Evolutionary conservation across 2,329 filamentous ascomycete genomes (phyloP).

Genomic region (Bisporella sp.): DNA sequence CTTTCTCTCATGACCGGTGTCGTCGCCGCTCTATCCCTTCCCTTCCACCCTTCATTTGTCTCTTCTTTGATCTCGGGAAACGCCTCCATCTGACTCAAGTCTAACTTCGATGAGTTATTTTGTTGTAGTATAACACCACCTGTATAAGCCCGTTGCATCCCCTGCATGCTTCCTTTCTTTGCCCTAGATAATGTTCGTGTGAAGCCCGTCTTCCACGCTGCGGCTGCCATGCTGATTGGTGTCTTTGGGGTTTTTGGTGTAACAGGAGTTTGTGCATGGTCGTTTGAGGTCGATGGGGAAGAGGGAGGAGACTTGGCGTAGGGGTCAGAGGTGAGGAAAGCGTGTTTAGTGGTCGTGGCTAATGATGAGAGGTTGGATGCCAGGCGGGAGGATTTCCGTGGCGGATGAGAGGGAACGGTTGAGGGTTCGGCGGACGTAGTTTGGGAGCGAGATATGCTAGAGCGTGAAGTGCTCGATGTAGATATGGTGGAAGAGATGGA

Average conservation of each 20-base stretch:
- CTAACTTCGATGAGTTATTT: too few relatives aligned
- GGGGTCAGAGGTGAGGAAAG: constrained; percentile 23
- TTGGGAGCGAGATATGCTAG: not conserved
- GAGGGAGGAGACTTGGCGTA: constrained; percentile 6
- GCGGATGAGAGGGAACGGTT: not conserved
- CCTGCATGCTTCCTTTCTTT: constrained; percentile 16
- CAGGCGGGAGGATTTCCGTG: constrained; percentile 2
- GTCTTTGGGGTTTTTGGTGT: constrained; percentile 16
- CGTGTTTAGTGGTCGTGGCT: constrained; percentile 13
- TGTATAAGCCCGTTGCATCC: constrained; percentile 12
- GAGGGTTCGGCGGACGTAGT: constrained; percentile 3
- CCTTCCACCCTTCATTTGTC: not conserved
- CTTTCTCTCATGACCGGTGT: not conserved
- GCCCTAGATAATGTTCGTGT: constrained; percentile 12
- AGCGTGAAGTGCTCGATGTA: not conserved
- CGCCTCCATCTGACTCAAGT: too few relatives aligned
- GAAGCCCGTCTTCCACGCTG: constrained; percentile 15
- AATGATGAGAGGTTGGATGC: constrained; percentile 5
- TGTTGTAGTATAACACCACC: not conserved
- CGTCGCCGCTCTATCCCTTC: not conserved
- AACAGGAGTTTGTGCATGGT: not conserved
- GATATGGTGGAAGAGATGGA: constrained; percentile 15
- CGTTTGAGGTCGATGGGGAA: constrained; percentile 1
- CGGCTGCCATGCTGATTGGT: constrained; percentile 11
- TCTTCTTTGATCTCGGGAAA: too few relatives aligned